These are phyloP conservation scores for Trametes meyenii DNA, from an alignment of 768 basidiomycete genomes.

Conservation along the genomic window DNA sequence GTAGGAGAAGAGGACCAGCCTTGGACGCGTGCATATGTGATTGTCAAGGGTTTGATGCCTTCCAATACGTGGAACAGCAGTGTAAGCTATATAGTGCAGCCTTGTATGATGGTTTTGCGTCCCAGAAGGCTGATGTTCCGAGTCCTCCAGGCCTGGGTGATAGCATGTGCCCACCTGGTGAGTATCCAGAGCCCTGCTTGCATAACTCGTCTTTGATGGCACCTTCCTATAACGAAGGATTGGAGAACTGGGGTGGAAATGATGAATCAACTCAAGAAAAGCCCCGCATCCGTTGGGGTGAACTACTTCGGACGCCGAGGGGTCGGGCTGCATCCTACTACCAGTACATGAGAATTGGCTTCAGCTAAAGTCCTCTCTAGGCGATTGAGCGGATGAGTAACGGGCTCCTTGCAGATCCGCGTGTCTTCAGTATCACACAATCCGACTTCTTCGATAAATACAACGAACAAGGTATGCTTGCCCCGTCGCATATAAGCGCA, in stretches of 20 bases:
- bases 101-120: no score
- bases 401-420: conserved; percentile 32
- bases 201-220: not conserved
- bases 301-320: not conserved
- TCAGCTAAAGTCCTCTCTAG: conserved; percentile 16
- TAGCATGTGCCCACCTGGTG: not conserved
- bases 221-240: conserved; percentile 1
- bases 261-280: not conserved
- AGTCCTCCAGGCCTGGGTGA: conserved; percentile 24
- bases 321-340: not conserved
- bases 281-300: not conserved
- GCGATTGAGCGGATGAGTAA: conserved; percentile 27
- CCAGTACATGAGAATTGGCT: not conserved
- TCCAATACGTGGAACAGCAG: conserved; percentile 10
- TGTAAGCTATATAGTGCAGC: not conserved
- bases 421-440: conserved; percentile 29
- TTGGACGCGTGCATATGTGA: not conserved
- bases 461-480: conserved; percentile 29
- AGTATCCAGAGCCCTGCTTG: not conserved
- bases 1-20: not conserved
- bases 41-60: not conserved
- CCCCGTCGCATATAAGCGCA: not conserved
- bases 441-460: conserved; percentile 26
- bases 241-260: not conserved
- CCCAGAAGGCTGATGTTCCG: not conserved